A percentile compares a stretch with the other conserved stretches of the same genome.
phyloP scores from a whole-genome alignment of 108 stramenopile genomes.

The Cyclotella distinguenda region DNA sequence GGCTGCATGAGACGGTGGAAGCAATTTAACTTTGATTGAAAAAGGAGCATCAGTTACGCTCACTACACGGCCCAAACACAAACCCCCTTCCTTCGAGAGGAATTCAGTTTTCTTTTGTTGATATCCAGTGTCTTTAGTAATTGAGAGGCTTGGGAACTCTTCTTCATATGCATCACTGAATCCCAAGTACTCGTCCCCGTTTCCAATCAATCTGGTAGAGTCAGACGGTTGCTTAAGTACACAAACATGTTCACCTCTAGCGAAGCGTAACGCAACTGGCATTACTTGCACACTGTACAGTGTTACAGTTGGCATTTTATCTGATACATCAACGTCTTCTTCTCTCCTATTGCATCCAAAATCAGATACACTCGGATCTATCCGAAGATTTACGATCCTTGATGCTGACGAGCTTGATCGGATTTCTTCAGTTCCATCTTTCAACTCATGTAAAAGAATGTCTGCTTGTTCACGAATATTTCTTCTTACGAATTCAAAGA shows the following conservation, averaged over 20 bases:
- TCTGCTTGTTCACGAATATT: background rate
- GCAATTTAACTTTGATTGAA: background rate
- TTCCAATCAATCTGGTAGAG: no score
- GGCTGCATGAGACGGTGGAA: background rate
- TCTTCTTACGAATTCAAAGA: background rate
- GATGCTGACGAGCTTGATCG: conserved; percentile 4
- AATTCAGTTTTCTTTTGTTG: background rate
- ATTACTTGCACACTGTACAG: conserved; percentile 3
- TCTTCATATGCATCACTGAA: background rate
- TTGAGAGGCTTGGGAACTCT: conserved; percentile 2
- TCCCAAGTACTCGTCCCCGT: background rate
- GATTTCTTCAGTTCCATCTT: background rate
- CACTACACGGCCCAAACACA: background rate
- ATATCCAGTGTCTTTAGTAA: background rate
- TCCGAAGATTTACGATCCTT: background rate
- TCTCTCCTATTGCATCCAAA: background rate
- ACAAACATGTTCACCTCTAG: conserved; percentile 3
- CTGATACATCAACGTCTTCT: background rate
- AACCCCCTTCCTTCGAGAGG: background rate
- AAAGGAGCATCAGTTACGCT: conserved; percentile 1
- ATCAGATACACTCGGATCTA: background rate
- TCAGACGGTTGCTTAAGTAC: background rate
- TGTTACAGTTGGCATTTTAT: conserved; percentile 1
- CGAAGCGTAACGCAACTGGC: background rate
- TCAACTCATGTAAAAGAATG: conserved; percentile 3